Base-by-base conservation (phyloP, 345 rosid species). In the Dimocarpus longan region DNA sequence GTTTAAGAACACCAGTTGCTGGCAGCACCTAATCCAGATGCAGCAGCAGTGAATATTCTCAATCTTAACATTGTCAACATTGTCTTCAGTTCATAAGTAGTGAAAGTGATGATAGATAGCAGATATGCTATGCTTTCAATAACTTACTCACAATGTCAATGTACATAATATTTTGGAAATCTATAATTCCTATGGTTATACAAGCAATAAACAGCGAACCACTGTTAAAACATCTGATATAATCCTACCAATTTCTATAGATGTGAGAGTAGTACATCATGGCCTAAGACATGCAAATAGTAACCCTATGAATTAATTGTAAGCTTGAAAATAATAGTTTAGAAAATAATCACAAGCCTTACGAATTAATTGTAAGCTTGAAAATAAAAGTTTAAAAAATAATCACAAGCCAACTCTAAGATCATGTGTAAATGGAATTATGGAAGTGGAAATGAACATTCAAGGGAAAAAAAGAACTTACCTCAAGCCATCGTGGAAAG, bases 401-500 rank as follows among this genome's bases (percentile, higher is more conserved):
- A 40, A 19, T 4, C 8, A 70, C 3, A 71, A 71, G 26, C 64
- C 75, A 52, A 18, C 64, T 32, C 46, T 22, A 54, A 10, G n/a
- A 9, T 1, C 16, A 28, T 15, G 54, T 19, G 63, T 48, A 13
- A 70, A 73, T 32, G n/a, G 37, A 18, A 75, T 5, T 18, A 73
- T 32, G n/a, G 37, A 18, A 75, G 9, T 18, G 44, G 46, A 21
- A 21, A 13, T 12, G 43, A 21, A 39, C 50, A 67, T n/a, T 43
- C 65, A 68, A 43, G 77, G 78, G 52, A 67, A 79, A 80, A 67
- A 79, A 80, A 76, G 73, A 68, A 77, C 88, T 77, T 68, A 93
- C 97, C 91, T 93, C 87, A 2, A 93, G 90, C 97, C 97, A 93
- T 40, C 81, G 87, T n/a, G 97, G 97, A 85, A 93, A 86, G 69